These are phyloP conservation scores for Phoma sp. DNA, from an alignment of 2,329 filamentous ascomycete species.

Conservation along the genomic window DNA sequence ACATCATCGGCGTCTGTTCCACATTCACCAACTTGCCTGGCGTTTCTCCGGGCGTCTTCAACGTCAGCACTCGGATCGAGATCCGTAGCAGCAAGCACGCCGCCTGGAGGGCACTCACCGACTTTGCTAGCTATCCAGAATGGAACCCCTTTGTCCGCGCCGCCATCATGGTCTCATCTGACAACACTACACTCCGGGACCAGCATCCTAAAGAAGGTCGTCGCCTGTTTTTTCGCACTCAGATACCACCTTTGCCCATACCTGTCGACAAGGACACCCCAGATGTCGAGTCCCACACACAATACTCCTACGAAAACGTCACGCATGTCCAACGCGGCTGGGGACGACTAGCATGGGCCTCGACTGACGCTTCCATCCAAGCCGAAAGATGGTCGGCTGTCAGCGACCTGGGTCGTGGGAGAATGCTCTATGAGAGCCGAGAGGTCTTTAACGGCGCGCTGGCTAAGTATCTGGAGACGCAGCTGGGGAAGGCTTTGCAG, in stretches of 20 bases:
- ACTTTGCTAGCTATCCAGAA: constrained; percentile 35
- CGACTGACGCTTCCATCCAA: constrained; percentile 16
- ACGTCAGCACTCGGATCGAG: constrained; percentile 32
- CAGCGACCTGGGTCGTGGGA: constrained; percentile 31
- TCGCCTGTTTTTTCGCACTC: constrained; percentile 33
- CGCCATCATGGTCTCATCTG: constrained; percentile 28
- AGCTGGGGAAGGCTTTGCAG: constrained; percentile 28
- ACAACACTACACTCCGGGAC: constrained; percentile 27
- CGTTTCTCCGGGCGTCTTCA: constrained; percentile 36
- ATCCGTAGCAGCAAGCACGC: constrained; percentile 30
- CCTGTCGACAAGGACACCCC: constrained; percentile 35
- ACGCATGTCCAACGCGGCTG: constrained; percentile 35
- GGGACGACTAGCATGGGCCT: constrained; percentile 38
- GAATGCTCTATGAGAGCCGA: constrained; percentile 39
- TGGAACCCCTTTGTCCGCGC: constrained; percentile 45
- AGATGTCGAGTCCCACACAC: constrained; percentile 32
- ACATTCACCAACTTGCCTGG: constrained; percentile 35
- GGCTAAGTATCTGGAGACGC: constrained; percentile 22
- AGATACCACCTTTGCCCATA: constrained; percentile 39
- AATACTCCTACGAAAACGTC: constrained; percentile 36
- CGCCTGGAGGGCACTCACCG: constrained; percentile 36
- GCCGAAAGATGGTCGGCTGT: constrained; percentile 40
- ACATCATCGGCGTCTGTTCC: constrained; percentile 4
- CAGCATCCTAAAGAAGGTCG: constrained; percentile 35
- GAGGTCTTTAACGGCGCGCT: constrained; percentile 35